phyloP scores from a whole-genome alignment of 2,329 filamentous ascomycete genomes.

The Pseudocercospora fijiensis region DNA sequence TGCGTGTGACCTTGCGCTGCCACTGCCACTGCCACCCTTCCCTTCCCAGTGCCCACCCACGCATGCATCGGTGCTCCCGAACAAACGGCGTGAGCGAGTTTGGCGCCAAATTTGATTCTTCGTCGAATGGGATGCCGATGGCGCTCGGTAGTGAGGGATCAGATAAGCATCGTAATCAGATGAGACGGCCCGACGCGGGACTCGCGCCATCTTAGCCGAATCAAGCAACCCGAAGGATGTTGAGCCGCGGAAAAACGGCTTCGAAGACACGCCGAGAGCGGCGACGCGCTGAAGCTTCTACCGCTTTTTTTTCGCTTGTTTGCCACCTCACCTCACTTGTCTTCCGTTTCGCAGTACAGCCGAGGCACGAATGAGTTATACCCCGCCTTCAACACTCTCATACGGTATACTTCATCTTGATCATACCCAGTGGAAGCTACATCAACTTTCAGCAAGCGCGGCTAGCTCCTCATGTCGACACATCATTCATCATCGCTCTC shows the following conservation, averaged over 20 bases:
- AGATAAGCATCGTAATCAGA: constrained; percentile 10
- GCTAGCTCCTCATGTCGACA: not conserved
- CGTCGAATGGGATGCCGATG: constrained; percentile 3
- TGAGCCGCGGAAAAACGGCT: not conserved
- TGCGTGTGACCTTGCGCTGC: constrained; percentile 8
- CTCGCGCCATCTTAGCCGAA: not conserved
- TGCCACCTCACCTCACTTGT: not conserved
- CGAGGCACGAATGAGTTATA: too few species aligned
- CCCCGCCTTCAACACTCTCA: too few species aligned
- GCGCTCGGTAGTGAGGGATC: constrained; percentile 4
- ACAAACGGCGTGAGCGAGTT: not conserved
- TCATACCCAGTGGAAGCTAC: not conserved
- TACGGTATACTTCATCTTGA: not conserved
- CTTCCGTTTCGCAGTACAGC: not conserved
- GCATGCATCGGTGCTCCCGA: not conserved
- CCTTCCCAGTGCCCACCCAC: too few species aligned
- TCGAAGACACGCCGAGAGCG: not conserved
- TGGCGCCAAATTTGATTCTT: not conserved
- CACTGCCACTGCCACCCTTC: not conserved
- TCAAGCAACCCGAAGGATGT: constrained; percentile 1
- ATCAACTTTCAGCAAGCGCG: not conserved
- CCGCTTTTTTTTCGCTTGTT: not conserved
- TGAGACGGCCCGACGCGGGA: not conserved
- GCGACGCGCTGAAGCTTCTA: not conserved
- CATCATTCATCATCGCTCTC: constrained; percentile 27